Percentiles rank a stretch among this genome's conserved stretches.
Evolutionary conservation across 2,329 filamentous ascomycete species (phyloP).

Genomic region (Xylaria sp.): DNA sequence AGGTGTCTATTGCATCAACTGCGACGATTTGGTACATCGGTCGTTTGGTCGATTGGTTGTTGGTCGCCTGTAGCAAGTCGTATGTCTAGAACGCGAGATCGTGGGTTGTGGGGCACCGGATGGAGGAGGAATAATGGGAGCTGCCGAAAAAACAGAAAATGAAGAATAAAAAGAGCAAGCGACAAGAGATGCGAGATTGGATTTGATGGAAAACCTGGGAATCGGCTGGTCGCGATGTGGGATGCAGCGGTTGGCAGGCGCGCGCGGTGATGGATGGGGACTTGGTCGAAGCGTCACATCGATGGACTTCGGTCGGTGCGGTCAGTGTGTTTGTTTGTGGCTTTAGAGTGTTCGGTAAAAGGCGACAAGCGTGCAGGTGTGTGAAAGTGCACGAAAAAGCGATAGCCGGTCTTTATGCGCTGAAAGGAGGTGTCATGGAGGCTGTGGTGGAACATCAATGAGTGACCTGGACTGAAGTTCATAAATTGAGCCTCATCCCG

Average conservation of each 20-base stretch:
- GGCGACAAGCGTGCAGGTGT: neutral
- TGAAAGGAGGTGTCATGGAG: neutral
- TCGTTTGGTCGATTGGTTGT: neutral
- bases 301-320: neutral
- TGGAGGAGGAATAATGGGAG: neutral
- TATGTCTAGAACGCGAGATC: neutral
- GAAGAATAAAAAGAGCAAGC: neutral
- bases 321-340: neutral
- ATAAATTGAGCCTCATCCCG: slow-evolving; percentile 13
- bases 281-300: slow-evolving; percentile 18
- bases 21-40: slow-evolving; percentile 31
- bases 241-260: slow-evolving; percentile 23
- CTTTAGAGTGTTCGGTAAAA: neutral
- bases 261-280: slow-evolving; percentile 22
- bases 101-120: neutral
- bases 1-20: slow-evolving; percentile 25
- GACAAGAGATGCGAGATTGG: neutral
- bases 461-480: neutral
- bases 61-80: neutral
- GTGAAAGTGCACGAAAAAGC: neutral
- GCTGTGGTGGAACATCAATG: neutral
- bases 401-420: neutral
- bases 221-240: slow-evolving; percentile 22
- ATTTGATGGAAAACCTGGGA: neutral
- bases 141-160: neutral